Conservation (phyloP, 2,329 filamentous ascomycete species). For the Diaporthe ilicicola region DNA sequence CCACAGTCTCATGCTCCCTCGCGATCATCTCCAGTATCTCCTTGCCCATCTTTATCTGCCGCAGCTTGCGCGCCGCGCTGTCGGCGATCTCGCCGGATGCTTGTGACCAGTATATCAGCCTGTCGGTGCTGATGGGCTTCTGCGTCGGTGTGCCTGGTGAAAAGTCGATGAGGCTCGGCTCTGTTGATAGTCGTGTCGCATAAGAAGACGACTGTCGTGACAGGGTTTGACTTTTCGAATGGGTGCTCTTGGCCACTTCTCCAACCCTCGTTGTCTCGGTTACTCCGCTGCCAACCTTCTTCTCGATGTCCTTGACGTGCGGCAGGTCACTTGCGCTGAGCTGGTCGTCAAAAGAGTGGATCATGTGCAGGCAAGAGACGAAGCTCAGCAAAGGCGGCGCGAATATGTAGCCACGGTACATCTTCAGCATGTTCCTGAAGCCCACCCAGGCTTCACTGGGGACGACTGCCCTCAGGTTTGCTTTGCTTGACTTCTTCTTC, state of each 20-base stretch:
- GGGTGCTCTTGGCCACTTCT: not conserved
- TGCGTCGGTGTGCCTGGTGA: not conserved
- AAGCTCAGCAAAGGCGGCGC: conserved; percentile 39
- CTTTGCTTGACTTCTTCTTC: conserved; percentile 24
- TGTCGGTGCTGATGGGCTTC: conserved; percentile 26
- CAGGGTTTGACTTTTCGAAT: not conserved
- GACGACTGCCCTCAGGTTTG: not conserved
- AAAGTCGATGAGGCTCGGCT: conserved; percentile 14
- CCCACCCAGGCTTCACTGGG: conserved; percentile 32
- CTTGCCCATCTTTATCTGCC: conserved; percentile 37
- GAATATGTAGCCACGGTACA: conserved; percentile 34
- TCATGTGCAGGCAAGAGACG: conserved; percentile 35
- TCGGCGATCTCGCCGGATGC: conserved; percentile 37
- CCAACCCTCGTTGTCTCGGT: not conserved
- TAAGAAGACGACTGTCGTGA: conserved; percentile 12
- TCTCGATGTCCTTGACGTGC: conserved; percentile 34
- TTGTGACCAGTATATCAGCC: conserved; percentile 35
- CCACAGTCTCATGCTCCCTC: conserved; percentile 26
- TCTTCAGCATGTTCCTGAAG: conserved; percentile 36
- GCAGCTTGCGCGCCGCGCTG: conserved; percentile 37
- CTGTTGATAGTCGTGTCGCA: not conserved
- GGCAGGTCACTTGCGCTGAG: conserved; percentile 33
- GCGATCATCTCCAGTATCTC: conserved; percentile 35
- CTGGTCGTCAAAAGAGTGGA: conserved; percentile 38
- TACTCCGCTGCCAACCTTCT: conserved; percentile 29